Conservation (phyloP, 352 stramenopile species). For the Aphanomyces astaci region DNA sequence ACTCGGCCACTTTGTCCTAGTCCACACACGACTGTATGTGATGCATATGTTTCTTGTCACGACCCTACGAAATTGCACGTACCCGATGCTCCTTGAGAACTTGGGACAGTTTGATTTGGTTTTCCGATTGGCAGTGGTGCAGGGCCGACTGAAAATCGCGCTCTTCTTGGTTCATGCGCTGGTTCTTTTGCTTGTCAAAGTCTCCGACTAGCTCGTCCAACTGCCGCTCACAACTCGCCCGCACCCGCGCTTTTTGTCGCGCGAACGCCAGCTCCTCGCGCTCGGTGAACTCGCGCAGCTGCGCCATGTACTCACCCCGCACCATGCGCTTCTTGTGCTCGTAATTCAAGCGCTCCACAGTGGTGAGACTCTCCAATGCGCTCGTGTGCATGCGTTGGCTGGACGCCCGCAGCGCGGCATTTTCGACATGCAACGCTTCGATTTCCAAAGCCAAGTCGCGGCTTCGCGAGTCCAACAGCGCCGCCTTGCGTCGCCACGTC, state of each 20-base stretch:
- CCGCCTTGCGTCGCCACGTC: conserved; percentile 32
- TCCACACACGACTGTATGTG: neutral
- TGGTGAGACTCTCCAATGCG: conserved; percentile 41
- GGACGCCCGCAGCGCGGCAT: conserved; percentile 39
- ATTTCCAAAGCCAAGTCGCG: conserved; percentile 44
- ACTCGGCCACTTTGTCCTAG: conserved; percentile 40
- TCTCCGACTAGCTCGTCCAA: conserved; percentile 54
- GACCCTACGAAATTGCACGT: neutral
- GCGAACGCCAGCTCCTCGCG: conserved; percentile 57
- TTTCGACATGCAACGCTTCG: conserved; percentile 44
- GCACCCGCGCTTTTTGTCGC: conserved; percentile 54
- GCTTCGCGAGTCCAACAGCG: conserved; percentile 38
- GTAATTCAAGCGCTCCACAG: conserved; percentile 52
- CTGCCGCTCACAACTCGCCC: conserved; percentile 51
- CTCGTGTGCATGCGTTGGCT: conserved; percentile 44
- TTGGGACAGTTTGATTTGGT: conserved; percentile 19
- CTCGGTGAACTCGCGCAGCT: conserved; percentile 62
- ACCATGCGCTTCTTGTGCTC: conserved; percentile 67
- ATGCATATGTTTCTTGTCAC: too few relatives aligned
- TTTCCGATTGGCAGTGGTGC: conserved; percentile 18
- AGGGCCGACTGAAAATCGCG: conserved; percentile 24
- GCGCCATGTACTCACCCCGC: conserved; percentile 45
- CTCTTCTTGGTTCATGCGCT: conserved; percentile 58
- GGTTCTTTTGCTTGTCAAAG: conserved; percentile 46
- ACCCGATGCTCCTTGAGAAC: conserved; percentile 19